Percentiles rank a stretch among this genome's conserved stretches.
These are phyloP conservation scores for Cystobasidium tubakii DNA, from an alignment of 768 basidiomycete genomes.

Conservation along the genomic window DNA sequence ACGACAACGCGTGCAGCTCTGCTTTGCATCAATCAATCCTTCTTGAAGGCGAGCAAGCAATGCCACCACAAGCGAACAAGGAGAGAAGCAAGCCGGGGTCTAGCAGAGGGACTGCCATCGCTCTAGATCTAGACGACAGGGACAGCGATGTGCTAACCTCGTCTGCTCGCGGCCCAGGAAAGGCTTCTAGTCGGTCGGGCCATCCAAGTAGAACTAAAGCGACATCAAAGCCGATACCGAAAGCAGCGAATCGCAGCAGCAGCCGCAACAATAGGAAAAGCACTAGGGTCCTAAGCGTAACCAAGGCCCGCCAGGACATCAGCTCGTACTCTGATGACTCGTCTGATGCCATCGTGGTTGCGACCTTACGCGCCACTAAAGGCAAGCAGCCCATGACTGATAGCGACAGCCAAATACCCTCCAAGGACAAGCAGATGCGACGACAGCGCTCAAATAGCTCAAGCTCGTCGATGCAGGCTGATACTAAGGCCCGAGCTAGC, in stretches of 20 bases:
- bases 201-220: background rate
- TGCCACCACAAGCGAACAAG: background rate
- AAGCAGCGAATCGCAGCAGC: background rate
- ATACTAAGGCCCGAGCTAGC: background rate
- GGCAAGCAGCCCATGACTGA: background rate
- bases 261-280: background rate
- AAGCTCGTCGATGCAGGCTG: background rate
- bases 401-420: background rate
- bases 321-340: conserved; percentile 2
- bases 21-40: background rate
- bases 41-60: background rate
- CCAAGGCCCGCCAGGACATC: background rate
- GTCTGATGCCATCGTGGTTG: background rate
- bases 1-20: background rate
- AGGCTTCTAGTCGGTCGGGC: background rate
- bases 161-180: background rate
- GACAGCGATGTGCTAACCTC: background rate
- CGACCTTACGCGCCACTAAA: background rate
- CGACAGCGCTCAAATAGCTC: background rate
- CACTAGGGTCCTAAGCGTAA: no score
- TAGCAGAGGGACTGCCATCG: background rate
- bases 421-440: background rate
- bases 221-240: background rate
- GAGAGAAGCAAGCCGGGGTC: background rate
- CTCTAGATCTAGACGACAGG: background rate